Evolutionary conservation across 2,329 filamentous ascomycete species (phyloP).

Genomic region (Fusarium buharicum): DNA sequence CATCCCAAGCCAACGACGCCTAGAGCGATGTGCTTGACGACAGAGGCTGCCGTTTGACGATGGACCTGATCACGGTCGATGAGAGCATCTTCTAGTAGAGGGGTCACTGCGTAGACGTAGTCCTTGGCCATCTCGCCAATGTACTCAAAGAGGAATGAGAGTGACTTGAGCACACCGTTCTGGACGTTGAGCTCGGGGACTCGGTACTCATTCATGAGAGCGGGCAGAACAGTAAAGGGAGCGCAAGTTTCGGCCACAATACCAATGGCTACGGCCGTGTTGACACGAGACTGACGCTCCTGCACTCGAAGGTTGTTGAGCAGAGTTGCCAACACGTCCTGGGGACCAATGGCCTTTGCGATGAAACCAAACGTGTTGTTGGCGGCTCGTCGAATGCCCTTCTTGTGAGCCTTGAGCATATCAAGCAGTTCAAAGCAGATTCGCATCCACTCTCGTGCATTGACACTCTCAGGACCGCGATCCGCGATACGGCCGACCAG

Average conservation of each 20-base stretch:
- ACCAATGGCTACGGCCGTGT: slow-evolving; percentile 97
- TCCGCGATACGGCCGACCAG: slow-evolving; percentile 97
- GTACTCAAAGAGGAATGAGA: slow-evolving; percentile 98
- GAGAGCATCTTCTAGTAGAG: slow-evolving; percentile 93
- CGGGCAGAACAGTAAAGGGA: slow-evolving; percentile 97
- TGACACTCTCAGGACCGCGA: slow-evolving; percentile 94
- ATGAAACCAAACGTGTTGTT: slow-evolving; percentile 99
- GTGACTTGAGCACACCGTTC: slow-evolving; percentile 95
- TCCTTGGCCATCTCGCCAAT: slow-evolving; percentile 99
- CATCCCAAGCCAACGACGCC: slow-evolving; percentile 98
- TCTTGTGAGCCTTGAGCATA: slow-evolving; percentile 99
- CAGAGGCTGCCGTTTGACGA: slow-evolving; percentile 92
- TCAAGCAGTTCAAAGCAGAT: slow-evolving; percentile 99
- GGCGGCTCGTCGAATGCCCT: slow-evolving; percentile 95
- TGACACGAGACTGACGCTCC: slow-evolving; percentile 97
- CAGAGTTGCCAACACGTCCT: slow-evolving; percentile 94
- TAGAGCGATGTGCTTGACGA: slow-evolving; percentile 97
- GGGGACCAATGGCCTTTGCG: slow-evolving; percentile 97
- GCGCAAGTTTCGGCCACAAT: slow-evolving; percentile 99
- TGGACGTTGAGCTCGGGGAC: slow-evolving; percentile 98
- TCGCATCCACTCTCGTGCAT: slow-evolving; percentile 98
- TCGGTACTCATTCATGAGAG: slow-evolving; percentile 98
- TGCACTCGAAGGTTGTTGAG: slow-evolving; percentile 97
- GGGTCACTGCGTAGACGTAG: slow-evolving; percentile 98
- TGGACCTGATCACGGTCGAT: slow-evolving; percentile 99